Percentiles rank a stretch among this genome's conserved stretches.
These are phyloP conservation scores for Teunomyces cretensis DNA, from an alignment of 805 yeast species.

Conservation along the genomic window DNA sequence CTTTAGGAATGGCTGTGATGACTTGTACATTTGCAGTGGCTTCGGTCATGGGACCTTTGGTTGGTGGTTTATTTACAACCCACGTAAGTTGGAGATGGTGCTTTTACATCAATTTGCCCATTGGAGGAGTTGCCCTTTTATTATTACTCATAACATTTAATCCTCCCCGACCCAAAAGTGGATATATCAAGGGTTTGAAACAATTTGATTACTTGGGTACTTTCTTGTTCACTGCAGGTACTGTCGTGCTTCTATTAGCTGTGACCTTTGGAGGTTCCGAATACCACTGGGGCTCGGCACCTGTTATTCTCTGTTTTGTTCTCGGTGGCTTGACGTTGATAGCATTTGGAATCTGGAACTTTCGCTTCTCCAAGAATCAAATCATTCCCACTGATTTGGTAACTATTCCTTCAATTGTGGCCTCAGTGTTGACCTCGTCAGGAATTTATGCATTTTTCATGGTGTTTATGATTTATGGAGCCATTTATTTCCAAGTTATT, in stretches of 20 bases:
- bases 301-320: slow-evolving; percentile 21
- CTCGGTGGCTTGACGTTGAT: slow-evolving; percentile 17
- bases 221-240: slow-evolving; percentile 16
- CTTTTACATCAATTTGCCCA: slow-evolving; percentile 25
- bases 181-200: slow-evolving; percentile 18
- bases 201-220: slow-evolving; percentile 21
- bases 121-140: slow-evolving; percentile 20
- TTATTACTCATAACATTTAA: slow-evolving; percentile 17
- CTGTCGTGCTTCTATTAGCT: slow-evolving; percentile 20
- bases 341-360: slow-evolving; percentile 19
- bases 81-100: slow-evolving; percentile 28
- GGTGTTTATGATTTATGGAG: slow-evolving; percentile 24
- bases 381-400: slow-evolving; percentile 18
- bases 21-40: slow-evolving; percentile 20
- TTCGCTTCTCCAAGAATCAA: slow-evolving; percentile 15
- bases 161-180: slow-evolving; percentile 36
- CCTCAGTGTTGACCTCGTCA: slow-evolving; percentile 14
- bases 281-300: slow-evolving; percentile 21
- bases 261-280: slow-evolving; percentile 21
- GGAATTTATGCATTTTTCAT: slow-evolving; percentile 20
- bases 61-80: slow-evolving; percentile 25
- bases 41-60: slow-evolving; percentile 23
- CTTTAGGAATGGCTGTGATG: slow-evolving; percentile 20
- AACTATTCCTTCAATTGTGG: slow-evolving; percentile 20
- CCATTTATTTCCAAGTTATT: slow-evolving; percentile 51